Evolutionary conservation across 805 yeast genomes (phyloP), one percentile per base, ranked within the genome.

Genomic region (Saccharomyces kudriavzevii): DNA sequence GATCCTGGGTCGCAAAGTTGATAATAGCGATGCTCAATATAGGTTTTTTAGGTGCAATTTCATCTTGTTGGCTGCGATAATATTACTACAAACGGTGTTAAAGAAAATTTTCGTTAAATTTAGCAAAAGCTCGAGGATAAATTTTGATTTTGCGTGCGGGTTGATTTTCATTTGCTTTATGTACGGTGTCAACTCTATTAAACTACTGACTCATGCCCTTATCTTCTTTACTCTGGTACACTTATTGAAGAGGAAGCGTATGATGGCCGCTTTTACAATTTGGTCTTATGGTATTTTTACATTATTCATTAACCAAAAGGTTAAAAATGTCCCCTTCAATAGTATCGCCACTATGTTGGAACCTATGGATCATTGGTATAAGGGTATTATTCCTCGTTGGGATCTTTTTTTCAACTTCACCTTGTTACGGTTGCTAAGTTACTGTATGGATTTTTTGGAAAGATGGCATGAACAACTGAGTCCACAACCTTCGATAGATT

Each of bases 371-470:
- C 61, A 72, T 28, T 77, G 78, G 0, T 84, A 79, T 60, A 76
- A 78, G 48, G 96, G 97, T 0, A 76, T 90, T 11, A 83, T 91
- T 54, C 76, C 81, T 14, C 77, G 97, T 60, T 91, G 98, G 98
- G 97, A 91, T 65, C 96, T 92, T 5, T 87, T 86, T 60, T 91
- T 84, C 77, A 92, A 92, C 70, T 89, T 92, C 70, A 85, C 96
- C 1, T 72, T 91, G 55, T 76, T 91, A 51, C 77, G 96, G 59
- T 80, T 89, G 79, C 71, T 92, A 45, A 87, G 96, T 51, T 91
- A 77, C 68, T 85, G 87, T 57, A 66, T 87, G 58, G 98, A 91
- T 69, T 88, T 79, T 61, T 60, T 83, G 31, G 78, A 77, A 60
- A 73, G 70, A 50, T 66, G 58, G 59, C 20, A 54, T 60, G 14